phyloP scores from a whole-genome alignment of 345 rosid genomes.

The Alliaria petiolata region DNA sequence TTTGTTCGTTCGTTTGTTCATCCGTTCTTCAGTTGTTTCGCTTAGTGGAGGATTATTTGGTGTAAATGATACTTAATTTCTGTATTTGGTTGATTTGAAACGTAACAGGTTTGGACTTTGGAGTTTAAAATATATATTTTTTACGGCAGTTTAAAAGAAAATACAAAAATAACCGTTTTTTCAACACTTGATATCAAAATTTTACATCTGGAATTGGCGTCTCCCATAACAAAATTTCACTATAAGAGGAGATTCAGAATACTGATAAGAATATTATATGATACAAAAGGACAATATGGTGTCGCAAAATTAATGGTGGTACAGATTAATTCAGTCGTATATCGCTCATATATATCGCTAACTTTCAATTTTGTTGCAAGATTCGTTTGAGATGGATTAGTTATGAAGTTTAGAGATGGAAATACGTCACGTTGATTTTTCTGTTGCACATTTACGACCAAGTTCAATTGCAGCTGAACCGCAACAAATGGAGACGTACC shows the following conservation, averaged over 20 bases:
- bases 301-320: neutral
- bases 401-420: neutral
- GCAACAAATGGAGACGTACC: neutral
- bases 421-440: neutral
- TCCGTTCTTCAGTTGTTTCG: neutral
- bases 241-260: neutral
- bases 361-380: neutral
- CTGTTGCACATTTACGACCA: neutral
- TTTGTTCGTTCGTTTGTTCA: slow-evolving; percentile 6
- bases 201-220: too few species aligned
- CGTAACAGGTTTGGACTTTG: neutral
- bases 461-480: neutral
- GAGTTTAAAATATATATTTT: neutral
- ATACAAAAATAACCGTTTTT: neutral
- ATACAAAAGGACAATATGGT: neutral
- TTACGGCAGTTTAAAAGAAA: neutral
- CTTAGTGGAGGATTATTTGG: neutral
- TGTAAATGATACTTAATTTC: neutral
- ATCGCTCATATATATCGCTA: neutral
- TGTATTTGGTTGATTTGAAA: neutral
- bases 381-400: neutral
- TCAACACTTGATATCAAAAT: neutral
- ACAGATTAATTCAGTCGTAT: neutral
- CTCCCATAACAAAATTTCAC: too few species aligned
- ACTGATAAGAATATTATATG: neutral